A percentile compares a stretch with the other conserved stretches of the same genome.
Conservation (phyloP, 495 filamentous ascomycete species). For the Aspergillus campestris region DNA sequence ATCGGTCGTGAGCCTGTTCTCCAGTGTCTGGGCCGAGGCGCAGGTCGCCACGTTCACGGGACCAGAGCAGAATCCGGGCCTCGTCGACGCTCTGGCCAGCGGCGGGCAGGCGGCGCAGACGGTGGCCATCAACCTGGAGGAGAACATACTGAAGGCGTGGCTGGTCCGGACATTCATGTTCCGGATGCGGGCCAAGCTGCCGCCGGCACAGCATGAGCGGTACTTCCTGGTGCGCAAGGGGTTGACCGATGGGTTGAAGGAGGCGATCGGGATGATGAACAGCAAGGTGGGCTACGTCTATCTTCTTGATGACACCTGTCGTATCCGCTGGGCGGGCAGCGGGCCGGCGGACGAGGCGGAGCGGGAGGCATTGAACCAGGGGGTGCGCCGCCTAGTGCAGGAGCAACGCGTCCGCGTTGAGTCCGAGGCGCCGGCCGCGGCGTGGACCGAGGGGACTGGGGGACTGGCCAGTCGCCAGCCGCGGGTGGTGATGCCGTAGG, state of each 20-base stretch:
- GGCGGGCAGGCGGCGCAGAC: slow-evolving; percentile 46
- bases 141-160: slow-evolving; percentile 65
- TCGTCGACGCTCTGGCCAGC: slow-evolving; percentile 46
- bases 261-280: slow-evolving; percentile 76
- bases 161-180: slow-evolving; percentile 64
- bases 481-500: too few species aligned
- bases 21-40: slow-evolving; percentile 71
- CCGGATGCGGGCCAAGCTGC: slow-evolving; percentile 47
- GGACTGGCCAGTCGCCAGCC: too few species aligned
- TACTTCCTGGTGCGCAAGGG: slow-evolving; percentile 84
- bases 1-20: slow-evolving; percentile 72
- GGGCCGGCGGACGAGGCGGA: slow-evolving; percentile 64
- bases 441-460: slow-evolving; percentile 2
- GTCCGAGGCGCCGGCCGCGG: slow-evolving; percentile 15
- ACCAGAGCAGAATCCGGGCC: slow-evolving; percentile 51
- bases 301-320: slow-evolving; percentile 76
- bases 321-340: slow-evolving; percentile 91
- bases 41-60: slow-evolving; percentile 68
- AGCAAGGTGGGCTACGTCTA: slow-evolving; percentile 91
- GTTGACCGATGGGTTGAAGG: slow-evolving; percentile 61
- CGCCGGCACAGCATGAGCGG: slow-evolving; percentile 51
- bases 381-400: slow-evolving; percentile 57
- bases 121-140: slow-evolving; percentile 81
- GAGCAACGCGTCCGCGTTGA: slow-evolving; percentile 36
- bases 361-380: slow-evolving; percentile 60